Percentiles rank a stretch among this genome's conserved stretches.
Evolutionary conservation across 495 filamentous ascomycete genomes (phyloP).

Genomic region (Amorphotheca resinae): DNA sequence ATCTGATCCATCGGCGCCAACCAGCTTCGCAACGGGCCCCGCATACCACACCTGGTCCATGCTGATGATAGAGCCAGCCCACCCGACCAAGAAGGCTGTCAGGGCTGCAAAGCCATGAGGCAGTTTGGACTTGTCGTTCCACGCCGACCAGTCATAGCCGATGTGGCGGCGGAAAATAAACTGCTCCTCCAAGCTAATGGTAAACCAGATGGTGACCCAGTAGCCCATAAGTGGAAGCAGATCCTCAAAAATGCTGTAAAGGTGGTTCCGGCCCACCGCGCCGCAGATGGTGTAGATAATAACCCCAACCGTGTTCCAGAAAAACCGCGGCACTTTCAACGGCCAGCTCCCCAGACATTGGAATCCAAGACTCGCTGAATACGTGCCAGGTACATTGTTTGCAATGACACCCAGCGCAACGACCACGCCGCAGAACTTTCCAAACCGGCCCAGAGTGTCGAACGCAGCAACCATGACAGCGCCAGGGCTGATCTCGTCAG

Average conservation of each 20-base stretch:
- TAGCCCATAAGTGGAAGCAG: slow-evolving; percentile 67
- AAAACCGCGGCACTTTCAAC: slow-evolving; percentile 38
- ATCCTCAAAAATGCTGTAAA: slow-evolving; percentile 54
- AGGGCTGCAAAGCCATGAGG: slow-evolving; percentile 51
- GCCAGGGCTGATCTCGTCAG: slow-evolving; percentile 48
- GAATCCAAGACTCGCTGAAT: slow-evolving; percentile 49
- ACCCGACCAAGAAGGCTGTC: slow-evolving; percentile 48
- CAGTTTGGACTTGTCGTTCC: slow-evolving; percentile 43
- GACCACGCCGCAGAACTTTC: slow-evolving; percentile 59
- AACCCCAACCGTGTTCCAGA: neutral
- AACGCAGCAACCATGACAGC: slow-evolving; percentile 56
- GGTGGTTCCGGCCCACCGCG: slow-evolving; percentile 44
- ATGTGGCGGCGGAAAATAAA: slow-evolving; percentile 39
- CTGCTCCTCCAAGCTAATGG: slow-evolving; percentile 49
- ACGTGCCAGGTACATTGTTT: slow-evolving; percentile 58
- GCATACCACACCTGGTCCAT: slow-evolving; percentile 60
- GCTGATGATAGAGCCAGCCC: slow-evolving; percentile 51
- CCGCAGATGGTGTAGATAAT: slow-evolving; percentile 34
- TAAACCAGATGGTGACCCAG: slow-evolving; percentile 52
- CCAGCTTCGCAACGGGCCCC: slow-evolving; percentile 42
- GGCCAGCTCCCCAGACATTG: slow-evolving; percentile 46
- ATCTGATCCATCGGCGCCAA: neutral
- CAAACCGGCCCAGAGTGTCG: slow-evolving; percentile 49
- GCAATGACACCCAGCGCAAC: slow-evolving; percentile 57
- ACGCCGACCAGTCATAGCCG: slow-evolving; percentile 47